Conservation (phyloP, 2,329 filamentous ascomycete species). For the Cordyceps militaris region DNA sequence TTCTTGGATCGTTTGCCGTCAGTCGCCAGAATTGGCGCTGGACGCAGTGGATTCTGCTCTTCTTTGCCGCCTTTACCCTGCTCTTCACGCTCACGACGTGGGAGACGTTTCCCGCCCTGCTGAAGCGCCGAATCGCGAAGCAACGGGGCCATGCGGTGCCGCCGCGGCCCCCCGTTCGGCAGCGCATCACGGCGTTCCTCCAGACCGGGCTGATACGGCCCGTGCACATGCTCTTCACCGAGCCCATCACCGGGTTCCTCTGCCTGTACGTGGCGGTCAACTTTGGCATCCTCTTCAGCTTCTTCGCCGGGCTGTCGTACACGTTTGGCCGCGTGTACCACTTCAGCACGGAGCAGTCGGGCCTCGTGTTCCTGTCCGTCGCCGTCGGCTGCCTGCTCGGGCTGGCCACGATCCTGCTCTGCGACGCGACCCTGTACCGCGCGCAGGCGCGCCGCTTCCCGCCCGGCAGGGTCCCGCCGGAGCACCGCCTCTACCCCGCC, state of each 20-base stretch:
- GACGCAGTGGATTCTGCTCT: constrained; percentile 45
- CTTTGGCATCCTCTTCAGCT: constrained; percentile 46
- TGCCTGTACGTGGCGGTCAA: constrained; percentile 43
- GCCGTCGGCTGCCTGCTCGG: constrained; percentile 40
- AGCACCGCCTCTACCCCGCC: constrained; percentile 51
- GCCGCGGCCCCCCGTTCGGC: constrained; percentile 18
- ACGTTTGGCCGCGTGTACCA: constrained; percentile 38
- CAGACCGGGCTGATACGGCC: constrained; percentile 42
- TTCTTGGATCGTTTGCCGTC: constrained; percentile 42
- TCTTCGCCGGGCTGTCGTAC: constrained; percentile 45
- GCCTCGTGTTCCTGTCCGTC: constrained; percentile 37
- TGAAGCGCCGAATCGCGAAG: constrained; percentile 33
- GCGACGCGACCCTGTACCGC: constrained; percentile 36
- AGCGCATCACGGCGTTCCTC: constrained; percentile 28
- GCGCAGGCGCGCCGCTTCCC: constrained; percentile 27
- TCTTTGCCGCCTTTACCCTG: constrained; percentile 35
- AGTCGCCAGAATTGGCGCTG: constrained; percentile 43
- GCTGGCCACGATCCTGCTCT: constrained; percentile 33
- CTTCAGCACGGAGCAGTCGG: constrained; percentile 36
- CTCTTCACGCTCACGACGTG: constrained; percentile 33
- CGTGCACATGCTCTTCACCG: constrained; percentile 51
- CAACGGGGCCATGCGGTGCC: constrained; percentile 26
- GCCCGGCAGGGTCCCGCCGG: constrained; percentile 37
- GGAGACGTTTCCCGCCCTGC: constrained; percentile 52
- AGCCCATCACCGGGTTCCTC: constrained; percentile 55